phyloP scores from a whole-genome alignment of 768 basidiomycete genomes.

The Rhodotorula taiwanensis region DNA sequence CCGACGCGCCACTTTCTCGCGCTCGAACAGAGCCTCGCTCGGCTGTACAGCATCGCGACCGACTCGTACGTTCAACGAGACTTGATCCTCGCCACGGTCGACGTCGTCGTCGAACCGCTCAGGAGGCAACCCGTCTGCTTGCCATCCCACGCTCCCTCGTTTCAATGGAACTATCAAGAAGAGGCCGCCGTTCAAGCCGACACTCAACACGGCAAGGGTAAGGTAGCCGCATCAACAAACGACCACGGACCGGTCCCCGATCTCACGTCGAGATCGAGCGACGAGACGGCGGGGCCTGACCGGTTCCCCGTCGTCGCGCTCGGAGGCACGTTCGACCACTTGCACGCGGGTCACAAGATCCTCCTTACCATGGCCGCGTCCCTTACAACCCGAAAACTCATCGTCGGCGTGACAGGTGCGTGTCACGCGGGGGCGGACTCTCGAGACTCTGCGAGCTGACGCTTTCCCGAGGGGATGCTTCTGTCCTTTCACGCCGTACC shows the following conservation, averaged over 20 bases:
- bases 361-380: constrained; percentile 85
- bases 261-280: no score
- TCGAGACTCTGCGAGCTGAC: background rate
- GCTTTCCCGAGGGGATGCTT: background rate
- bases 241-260: no score
- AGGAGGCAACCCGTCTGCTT: constrained; percentile 3
- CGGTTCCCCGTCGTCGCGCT: constrained; percentile 58
- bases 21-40: constrained; percentile 15
- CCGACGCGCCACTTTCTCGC: constrained; percentile 14
- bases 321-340: constrained; percentile 96
- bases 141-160: no score
- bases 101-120: constrained; percentile 25
- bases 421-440: no score
- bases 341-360: constrained; percentile 96
- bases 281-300: no score
- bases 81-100: constrained; percentile 4
- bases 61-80: background rate
- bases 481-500: no score
- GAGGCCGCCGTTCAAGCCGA: no score
- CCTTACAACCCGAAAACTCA: constrained; percentile 69
- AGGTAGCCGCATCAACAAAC: no score
- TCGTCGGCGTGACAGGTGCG: constrained; percentile 80
- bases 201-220: background rate
- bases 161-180: background rate
- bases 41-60: constrained; percentile 16